Evolutionary conservation across 192 early-diverging fungal species (phyloP).

Genomic region (Backusella psychrophila): DNA sequence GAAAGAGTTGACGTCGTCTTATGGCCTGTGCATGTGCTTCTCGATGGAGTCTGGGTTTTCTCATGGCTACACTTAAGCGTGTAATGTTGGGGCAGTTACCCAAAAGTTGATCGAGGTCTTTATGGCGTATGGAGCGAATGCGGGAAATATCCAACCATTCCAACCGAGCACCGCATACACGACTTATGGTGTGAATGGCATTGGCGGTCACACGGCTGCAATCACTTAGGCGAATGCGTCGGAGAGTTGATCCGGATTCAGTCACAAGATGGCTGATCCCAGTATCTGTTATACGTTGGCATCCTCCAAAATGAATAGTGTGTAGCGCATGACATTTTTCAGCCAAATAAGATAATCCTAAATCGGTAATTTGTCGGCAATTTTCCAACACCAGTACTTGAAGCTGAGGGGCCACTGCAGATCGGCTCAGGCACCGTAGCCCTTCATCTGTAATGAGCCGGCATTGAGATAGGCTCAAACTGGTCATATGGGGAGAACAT

Average conservation of each 20-base stretch:
- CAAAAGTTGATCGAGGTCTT: constrained; percentile 1
- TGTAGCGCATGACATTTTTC: constrained; percentile 20
- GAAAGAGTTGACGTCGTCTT: not conserved
- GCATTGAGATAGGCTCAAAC: constrained; percentile 38
- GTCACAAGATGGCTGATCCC: constrained; percentile 16
- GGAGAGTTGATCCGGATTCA: constrained; percentile 18
- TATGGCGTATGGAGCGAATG: constrained; percentile 20
- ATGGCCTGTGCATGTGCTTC: not conserved
- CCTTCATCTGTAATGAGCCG: constrained; percentile 37
- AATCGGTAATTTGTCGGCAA: constrained; percentile 39
- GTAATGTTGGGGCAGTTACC: constrained; percentile 37
- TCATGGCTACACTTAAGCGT: constrained; percentile 19
- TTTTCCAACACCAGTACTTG: constrained; percentile 38
- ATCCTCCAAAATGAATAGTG: constrained; percentile 16
- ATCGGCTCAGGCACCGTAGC: constrained; percentile 23
- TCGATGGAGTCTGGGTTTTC: not conserved
- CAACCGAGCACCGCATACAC: constrained; percentile 22
- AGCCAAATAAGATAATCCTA: constrained; percentile 30
- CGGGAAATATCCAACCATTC: constrained; percentile 45
- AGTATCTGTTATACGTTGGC: constrained; percentile 11
- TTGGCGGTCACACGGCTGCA: constrained; percentile 29
- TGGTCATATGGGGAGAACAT: constrained; percentile 36
- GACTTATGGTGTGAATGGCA: constrained; percentile 17
- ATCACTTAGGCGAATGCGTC: constrained; percentile 37
- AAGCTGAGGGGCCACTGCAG: constrained; percentile 19